Evolutionary conservation across 2,329 filamentous ascomycete genomes (phyloP), one percentile per base, ranked within the genome.

Genomic region (Aureobasidium mangrovei): DNA sequence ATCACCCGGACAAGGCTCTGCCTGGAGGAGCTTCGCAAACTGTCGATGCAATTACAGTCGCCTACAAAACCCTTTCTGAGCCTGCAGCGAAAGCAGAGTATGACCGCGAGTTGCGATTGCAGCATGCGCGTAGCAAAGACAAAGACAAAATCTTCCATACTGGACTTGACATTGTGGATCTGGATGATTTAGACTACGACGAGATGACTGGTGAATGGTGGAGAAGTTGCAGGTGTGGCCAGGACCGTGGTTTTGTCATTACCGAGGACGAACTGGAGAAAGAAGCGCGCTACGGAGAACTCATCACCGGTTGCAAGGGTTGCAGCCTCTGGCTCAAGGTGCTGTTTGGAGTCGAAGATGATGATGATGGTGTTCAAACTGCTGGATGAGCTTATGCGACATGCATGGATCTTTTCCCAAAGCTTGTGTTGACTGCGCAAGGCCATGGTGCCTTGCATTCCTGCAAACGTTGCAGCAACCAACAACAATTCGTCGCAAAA

Each of bases 321-420:
- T 84, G 81, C 67, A 84, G 81, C 72, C 70, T 84, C 56, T 83
- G 78, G 76, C 71, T 83, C 57, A 77, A 77, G 64, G 74, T 84
- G 42, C 67, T 78, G 59, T 84, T 83, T 71, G 77, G 74, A 26
- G 73, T 78, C 44, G 74, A 74, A 55, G 74, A 45, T 9, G 55
- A 51, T 7, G 52, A 54, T n/a, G 18, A 39, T 35, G 10, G 40
- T 24, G 12, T 31, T 24, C 24, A 46, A 9, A 36, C n/a, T 10
- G 36, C 28, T 26, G 29, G 12, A 3, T 49, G 46, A 49, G 36
- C 36, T 41, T 49, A 3, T 28, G 3, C 43, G 24, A 9, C 45
- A 39, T 40, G 26, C 38, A n/a, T 35, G 35, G 35, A 9, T 36
- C 4, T 27, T 9, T 29, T 2, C 7, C 7, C 6, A 31, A 38